A percentile compares a stretch with the other conserved stretches of the same genome.
These are phyloP conservation scores for Dalbergia cochinchinensis DNA, from an alignment of 306 rosid genomes.

Conservation along the genomic window DNA sequence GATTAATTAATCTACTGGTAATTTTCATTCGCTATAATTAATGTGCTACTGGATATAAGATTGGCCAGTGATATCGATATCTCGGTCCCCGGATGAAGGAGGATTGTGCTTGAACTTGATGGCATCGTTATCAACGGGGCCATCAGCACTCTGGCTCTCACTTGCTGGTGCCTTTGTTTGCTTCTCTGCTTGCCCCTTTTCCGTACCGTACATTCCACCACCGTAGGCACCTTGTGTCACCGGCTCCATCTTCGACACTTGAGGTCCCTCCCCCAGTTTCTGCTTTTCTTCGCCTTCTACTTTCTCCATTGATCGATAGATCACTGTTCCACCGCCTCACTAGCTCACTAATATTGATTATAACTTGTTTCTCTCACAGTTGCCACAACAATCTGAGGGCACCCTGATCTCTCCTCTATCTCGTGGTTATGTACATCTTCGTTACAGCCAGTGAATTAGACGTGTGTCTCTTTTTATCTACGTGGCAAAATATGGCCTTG, in stretches of 20 bases:
- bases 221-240: constrained; percentile 72
- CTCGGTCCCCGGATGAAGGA: constrained; percentile 73
- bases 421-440: background rate
- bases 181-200: constrained; percentile 40
- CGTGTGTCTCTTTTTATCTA: constrained; percentile 17
- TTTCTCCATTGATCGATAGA: constrained; percentile 30
- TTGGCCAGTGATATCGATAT: constrained; percentile 75
- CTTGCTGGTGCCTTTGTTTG: constrained; percentile 61
- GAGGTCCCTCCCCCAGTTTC: constrained; percentile 55
- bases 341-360: no score
- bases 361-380: background rate
- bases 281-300: constrained; percentile 24
- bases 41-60: constrained; percentile 64
- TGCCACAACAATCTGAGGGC: background rate
- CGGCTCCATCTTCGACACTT: constrained; percentile 65
- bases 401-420: background rate
- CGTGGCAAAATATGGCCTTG: constrained; percentile 27
- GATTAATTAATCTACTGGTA: background rate
- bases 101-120: constrained; percentile 48
- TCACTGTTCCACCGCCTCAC: background rate
- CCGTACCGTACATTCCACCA: constrained; percentile 77
- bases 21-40: no score
- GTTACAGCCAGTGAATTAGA: background rate
- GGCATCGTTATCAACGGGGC: constrained; percentile 52
- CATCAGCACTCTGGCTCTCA: constrained; percentile 79